Percentiles rank a stretch among this genome's conserved stretches.
Evolutionary conservation across 805 yeast genomes (phyloP).

Genomic region (Candida suzukii): DNA sequence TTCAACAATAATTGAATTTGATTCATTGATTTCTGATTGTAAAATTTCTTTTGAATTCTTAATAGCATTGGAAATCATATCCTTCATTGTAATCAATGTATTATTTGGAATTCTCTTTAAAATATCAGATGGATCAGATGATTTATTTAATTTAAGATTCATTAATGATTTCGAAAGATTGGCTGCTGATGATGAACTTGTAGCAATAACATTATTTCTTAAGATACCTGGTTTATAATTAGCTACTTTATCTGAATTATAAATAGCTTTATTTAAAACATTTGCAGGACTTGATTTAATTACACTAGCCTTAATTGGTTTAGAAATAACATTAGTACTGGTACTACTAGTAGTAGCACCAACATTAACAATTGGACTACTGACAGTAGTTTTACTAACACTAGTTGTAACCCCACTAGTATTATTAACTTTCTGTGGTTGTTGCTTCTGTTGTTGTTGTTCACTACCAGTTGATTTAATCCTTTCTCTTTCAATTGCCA

Average conservation of each 20-base stretch:
- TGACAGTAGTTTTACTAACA: too few relatives aligned
- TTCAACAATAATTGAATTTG: too few relatives aligned
- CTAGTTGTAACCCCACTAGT: too few relatives aligned
- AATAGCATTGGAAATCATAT: slow-evolving; percentile 8
- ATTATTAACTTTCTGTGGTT: too few relatives aligned
- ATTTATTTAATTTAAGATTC: not conserved
- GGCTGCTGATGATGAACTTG: slow-evolving; percentile 6
- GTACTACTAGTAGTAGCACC: too few relatives aligned
- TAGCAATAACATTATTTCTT: slow-evolving; percentile 7
- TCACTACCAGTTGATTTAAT: slow-evolving; percentile 24
- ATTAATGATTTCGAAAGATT: slow-evolving; percentile 3
- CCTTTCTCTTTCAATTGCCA: slow-evolving; percentile 45
- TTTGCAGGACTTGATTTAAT: slow-evolving; percentile 41
- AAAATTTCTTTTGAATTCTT: not conserved
- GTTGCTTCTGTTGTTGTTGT: too few relatives aligned
- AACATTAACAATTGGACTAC: too few relatives aligned
- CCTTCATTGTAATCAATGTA: slow-evolving; percentile 9
- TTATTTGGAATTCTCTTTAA: slow-evolving; percentile 7
- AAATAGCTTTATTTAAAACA: slow-evolving; percentile 64
- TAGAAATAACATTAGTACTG: too few relatives aligned
- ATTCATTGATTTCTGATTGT: too few relatives aligned
- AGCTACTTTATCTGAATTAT: not conserved
- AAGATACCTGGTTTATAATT: slow-evolving; percentile 9
- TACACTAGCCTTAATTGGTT: not conserved
- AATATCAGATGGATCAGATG: slow-evolving; percentile 4